Base-by-base conservation (phyloP, 2,329 filamentous ascomycete genomes). In the Fusarium pilosicola region DNA sequence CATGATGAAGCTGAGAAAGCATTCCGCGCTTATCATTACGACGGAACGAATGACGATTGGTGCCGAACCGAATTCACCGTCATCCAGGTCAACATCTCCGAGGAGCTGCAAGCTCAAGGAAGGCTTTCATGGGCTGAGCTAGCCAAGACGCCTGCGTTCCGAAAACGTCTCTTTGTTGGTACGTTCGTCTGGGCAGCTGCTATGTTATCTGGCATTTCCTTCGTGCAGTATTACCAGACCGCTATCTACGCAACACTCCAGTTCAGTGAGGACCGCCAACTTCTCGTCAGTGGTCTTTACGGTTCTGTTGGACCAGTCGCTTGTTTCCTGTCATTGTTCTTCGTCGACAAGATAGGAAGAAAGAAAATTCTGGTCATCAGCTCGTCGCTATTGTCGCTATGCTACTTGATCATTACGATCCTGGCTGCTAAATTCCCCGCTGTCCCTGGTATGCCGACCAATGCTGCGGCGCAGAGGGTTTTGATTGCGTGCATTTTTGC, bases 211-310 rank as follows among this genome's bases (percentile, higher is more conserved):
- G 83, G 83, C 2, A 84, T 84, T 39, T 83, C 81, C 0, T 84
- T 84, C n/a, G 83, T 84, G 3, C 83, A 84, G 69, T 84, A 84
- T 38, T 84, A 81, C 59, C 82, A 84, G 69, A 84, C 83, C 0
- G 81, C 83, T 9, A 84, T 84, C 57, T 84, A 84, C 52, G 81
- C 82, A 1, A 84, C 82, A 1, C 80, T 84, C 0, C 81, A 83
- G 49, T 84, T 81, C 65, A 73, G 72, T 20, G 73, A 84, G 60
- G 79, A 81, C 41, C 76, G 78, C 17, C 82, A 84, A 28, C 79
- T 84, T 2, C 81, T 84, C 0, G 80, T 84, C 34, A 84, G 83
- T 34, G 83, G 83, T 0, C 75, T 84, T 0, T 84, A 84, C 28
- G 82, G 83, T 0, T 82, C 81, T 1, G 81, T 84, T 1, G 82